Base-by-base conservation (phyloP, 345 rosid species). In the Gossypium thurberi region DNA sequence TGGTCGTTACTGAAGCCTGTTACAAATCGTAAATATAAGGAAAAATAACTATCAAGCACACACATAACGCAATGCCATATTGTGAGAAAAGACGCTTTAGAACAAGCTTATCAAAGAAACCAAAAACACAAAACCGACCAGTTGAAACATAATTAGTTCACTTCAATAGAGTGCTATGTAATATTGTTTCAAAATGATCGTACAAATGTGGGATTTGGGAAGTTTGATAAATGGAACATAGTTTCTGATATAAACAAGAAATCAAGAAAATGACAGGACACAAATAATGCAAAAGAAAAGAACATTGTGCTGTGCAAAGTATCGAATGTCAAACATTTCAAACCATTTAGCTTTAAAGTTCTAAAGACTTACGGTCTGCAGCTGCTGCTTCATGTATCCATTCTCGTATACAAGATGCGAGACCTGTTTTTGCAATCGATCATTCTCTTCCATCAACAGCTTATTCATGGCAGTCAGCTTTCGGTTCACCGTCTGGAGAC, bases 391-490 rank as follows among this genome's bases (percentile, higher is more conserved):
- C 95, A 92, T 89, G 84, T 72, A 87, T 44, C 98, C 97, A 81
- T 94, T 94, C 78, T 94, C 96, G 55, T 92, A 94, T 69, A 94
- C 98, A 84, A 94, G 84, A 42, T 94, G 94, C 0, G 98, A 94
- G 67, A 94, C 98, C 87, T 94, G 98, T 88, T 94, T 94, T 87
- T 94, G 98, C 74, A 94, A 71, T 48, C 98, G 89, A 74, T 94
- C 98, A 79, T 94, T 94, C 88, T 94, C 98, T 85, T 94, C 98
- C 98, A 94, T 90, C 82, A 94, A 79, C 79, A 94, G 86, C 81
- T 94, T 94, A 80, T 94, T 94, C 98, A 94, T 90, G 28, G 98
- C 95, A 81, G 78, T 70, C 70, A 94, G 89, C 86, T 94, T 94
- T 76, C 91, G 82, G 79, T 94, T 94, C 64, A 94, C 98, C 0